phyloP scores from a whole-genome alignment of 257 asterid genomes.

The Solanum appendiculatum region DNA sequence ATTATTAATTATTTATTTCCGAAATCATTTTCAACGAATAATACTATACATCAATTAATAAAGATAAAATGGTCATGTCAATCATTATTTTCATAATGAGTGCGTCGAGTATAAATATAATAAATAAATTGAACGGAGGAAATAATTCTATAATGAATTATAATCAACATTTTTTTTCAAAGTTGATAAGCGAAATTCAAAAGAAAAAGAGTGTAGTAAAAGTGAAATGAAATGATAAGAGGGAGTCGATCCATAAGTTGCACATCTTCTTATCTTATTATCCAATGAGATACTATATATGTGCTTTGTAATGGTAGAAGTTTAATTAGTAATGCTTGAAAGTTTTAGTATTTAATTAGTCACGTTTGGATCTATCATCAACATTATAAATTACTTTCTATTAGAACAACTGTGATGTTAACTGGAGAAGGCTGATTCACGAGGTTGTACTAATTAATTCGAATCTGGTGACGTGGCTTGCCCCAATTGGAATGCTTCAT shows the following conservation, averaged over 20 bases:
- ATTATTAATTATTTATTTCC: too few species aligned
- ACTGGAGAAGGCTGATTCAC: background rate
- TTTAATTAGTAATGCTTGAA: background rate
- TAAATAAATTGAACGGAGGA: too few species aligned
- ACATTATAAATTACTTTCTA: background rate
- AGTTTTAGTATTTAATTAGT: background rate
- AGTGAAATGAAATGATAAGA: background rate
- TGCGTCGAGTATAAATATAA: too few species aligned
- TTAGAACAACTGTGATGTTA: background rate
- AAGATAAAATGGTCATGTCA: too few species aligned
- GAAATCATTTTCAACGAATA: too few species aligned
- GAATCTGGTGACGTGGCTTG: background rate
- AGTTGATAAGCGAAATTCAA: background rate
- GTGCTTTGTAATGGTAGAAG: background rate
- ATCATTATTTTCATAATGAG: too few species aligned
- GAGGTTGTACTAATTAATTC: background rate
- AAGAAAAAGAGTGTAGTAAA: background rate
- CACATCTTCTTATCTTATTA: background rate
- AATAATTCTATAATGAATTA: too few species aligned
- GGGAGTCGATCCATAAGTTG: background rate
- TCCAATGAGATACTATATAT: background rate
- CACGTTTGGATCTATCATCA: background rate
- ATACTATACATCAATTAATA: background rate
- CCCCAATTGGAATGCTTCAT: background rate
- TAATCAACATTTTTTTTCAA: background rate